Evolutionary conservation across 192 early-diverging fungal genomes (phyloP), one percentile per base, ranked within the genome.

Genomic region (Linnemannia zychae): DNA sequence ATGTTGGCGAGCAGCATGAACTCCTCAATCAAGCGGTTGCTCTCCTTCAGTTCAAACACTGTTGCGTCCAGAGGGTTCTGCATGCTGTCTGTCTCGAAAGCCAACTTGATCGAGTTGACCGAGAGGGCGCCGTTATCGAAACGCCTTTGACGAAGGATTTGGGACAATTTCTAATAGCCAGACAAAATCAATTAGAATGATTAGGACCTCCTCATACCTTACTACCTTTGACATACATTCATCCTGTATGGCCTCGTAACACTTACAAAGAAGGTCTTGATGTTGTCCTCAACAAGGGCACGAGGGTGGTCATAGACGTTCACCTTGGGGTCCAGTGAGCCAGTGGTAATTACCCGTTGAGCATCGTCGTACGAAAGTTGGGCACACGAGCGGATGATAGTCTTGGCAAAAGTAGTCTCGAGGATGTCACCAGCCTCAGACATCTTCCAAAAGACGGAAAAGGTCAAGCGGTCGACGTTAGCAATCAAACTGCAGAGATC

Each of bases 1-100:
- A 97, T 97, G 76, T 99, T 98, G 16, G 97, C 98, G n/a, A 99
- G 89, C 48, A 97, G 88, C 94, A 98, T 98, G 79, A 99, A 99
- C 84, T 99, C 98, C 82, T 99, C 96, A 24, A 99, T 94, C 22
- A 99, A 89, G 1, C 95, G 93, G 82, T 98, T 98, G 22, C 97
- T 96, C 46, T 97, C 96, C 84, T 97, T 96, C 44, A 97, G 88
- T 67, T 95, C 94, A 88, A 95, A 96, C 79, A 98, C 88, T 77
- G 94, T 94, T 53, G 94, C 95, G 72, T 96, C 95, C 48, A 97
- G 93, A 2, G 98, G 97, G 71, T 96, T 93, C 53, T 96, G 90
- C 77, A 96, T 92, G 75, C 95, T 93, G 76, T 97, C 96, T 17
- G 97, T 90, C 13, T 95, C 94, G 88, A 98, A 99, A 13, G 92